Evolutionary conservation across 2,329 filamentous ascomycete genomes (phyloP).

Genomic region (Pyrenophora tritici-repentis): DNA sequence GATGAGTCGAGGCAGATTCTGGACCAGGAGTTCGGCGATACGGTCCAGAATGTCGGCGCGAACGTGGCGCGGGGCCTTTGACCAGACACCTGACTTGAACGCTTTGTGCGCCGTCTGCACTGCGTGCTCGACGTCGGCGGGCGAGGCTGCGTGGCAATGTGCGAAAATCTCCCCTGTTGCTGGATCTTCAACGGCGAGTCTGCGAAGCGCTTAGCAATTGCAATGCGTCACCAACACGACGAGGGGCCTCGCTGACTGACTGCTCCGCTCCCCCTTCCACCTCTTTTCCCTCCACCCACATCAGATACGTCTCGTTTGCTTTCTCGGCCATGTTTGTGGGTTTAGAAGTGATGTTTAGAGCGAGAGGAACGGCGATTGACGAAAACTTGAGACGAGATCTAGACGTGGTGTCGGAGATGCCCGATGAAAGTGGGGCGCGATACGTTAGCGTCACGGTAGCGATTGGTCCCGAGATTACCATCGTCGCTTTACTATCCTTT

Average conservation of each 20-base stretch:
- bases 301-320: slow-evolving; percentile 23
- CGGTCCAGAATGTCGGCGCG: slow-evolving; percentile 68
- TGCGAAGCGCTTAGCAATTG: slow-evolving; percentile 32
- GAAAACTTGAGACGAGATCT: slow-evolving; percentile 4
- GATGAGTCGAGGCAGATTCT: slow-evolving; percentile 62
- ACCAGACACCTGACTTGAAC: slow-evolving; percentile 62
- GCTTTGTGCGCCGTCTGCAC: slow-evolving; percentile 51
- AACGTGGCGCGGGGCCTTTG: slow-evolving; percentile 59
- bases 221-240: slow-evolving; percentile 2
- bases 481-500: not conserved
- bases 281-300: slow-evolving; percentile 54
- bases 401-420: slow-evolving; percentile 20
- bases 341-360: not conserved
- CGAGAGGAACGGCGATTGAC: not conserved
- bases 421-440: slow-evolving; percentile 28
- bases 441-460: slow-evolving; percentile 23
- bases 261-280: slow-evolving; percentile 51
- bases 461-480: slow-evolving; percentile 1
- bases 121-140: slow-evolving; percentile 51
- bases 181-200: slow-evolving; percentile 60
- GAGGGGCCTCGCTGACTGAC: slow-evolving; percentile 47
- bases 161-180: slow-evolving; percentile 60
- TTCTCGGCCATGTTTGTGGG: slow-evolving; percentile 12
- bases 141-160: slow-evolving; percentile 56
- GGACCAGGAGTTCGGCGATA: slow-evolving; percentile 60